Evolutionary conservation across 2,329 filamentous ascomycete species (phyloP).

Genomic region (Talaromyces sp.): DNA sequence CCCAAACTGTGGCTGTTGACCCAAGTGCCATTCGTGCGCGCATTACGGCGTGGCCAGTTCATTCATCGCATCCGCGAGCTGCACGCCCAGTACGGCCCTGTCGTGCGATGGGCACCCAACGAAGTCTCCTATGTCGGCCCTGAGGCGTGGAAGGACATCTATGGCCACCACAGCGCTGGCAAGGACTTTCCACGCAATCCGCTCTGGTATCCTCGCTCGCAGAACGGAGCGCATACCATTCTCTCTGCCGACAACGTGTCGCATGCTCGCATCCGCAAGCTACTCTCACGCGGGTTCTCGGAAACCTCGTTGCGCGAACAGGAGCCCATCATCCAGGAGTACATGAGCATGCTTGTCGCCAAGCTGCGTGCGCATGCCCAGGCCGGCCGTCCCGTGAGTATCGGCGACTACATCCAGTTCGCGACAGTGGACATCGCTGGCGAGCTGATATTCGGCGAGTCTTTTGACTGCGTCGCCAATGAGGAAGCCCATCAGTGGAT

Average conservation of each 20-base stretch:
- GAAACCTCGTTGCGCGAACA: not conserved
- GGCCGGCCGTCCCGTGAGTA: not conserved
- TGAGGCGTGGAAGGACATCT: slow-evolving; percentile 29
- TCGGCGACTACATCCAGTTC: not conserved
- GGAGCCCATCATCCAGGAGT: not conserved
- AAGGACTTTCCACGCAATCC: not conserved
- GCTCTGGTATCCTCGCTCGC: not conserved
- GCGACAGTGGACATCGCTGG: not conserved
- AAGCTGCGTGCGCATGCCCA: not conserved
- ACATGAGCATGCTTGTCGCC: not conserved
- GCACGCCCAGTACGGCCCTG: slow-evolving; percentile 31
- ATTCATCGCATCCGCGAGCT: slow-evolving; percentile 21
- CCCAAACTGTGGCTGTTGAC: not conserved
- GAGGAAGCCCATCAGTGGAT: not conserved
- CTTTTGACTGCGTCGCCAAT: no score
- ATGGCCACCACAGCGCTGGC: not conserved
- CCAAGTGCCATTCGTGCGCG: not conserved
- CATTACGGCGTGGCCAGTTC: slow-evolving; percentile 14
- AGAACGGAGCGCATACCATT: not conserved
- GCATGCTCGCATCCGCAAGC: not conserved
- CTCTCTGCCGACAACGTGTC: not conserved
- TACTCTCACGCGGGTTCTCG: not conserved
- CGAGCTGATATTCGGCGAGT: slow-evolving; percentile 2
- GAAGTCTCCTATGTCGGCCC: slow-evolving; percentile 29
- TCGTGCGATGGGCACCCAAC: slow-evolving; percentile 32